Evolutionary conservation across 2,329 filamentous ascomycete species (phyloP).

Genomic region (Mycosphaerelloides madeirae): DNA sequence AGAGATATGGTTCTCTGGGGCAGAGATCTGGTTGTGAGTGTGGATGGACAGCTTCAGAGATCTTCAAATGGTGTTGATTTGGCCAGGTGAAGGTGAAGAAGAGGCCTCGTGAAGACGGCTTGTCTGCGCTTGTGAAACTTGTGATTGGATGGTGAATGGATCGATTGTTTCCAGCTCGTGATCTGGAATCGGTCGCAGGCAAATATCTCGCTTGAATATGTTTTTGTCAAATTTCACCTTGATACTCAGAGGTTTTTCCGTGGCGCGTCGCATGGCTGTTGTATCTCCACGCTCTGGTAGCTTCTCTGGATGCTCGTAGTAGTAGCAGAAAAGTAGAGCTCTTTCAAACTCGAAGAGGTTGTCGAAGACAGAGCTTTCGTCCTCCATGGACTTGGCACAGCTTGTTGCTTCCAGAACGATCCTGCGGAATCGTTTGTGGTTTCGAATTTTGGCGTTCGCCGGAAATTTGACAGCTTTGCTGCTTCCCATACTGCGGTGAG

Average conservation of each 20-base stretch:
- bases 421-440: background rate
- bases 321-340: background rate
- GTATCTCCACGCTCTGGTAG: conserved; percentile 2
- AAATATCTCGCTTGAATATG: conserved; percentile 1
- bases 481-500: background rate
- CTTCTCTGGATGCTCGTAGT: conserved; percentile 4
- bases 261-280: background rate
- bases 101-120: background rate
- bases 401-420: background rate
- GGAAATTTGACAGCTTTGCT: background rate
- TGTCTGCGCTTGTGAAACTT: background rate
- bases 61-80: too few relatives aligned
- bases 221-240: conserved; percentile 5
- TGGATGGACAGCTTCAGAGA: background rate
- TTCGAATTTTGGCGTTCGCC: background rate
- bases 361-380: conserved; percentile 4
- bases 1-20: background rate
- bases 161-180: conserved; percentile 4
- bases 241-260: background rate
- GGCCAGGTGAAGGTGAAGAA: background rate
- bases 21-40: background rate
- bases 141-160: background rate
- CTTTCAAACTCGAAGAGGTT: background rate
- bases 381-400: too few relatives aligned
- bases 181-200: conserved; percentile 1